Percentiles rank a stretch among this genome's conserved stretches.
These are phyloP conservation scores for Coemansia sp. DNA, from an alignment of 192 early-diverging fungal genomes.

Conservation along the genomic window DNA sequence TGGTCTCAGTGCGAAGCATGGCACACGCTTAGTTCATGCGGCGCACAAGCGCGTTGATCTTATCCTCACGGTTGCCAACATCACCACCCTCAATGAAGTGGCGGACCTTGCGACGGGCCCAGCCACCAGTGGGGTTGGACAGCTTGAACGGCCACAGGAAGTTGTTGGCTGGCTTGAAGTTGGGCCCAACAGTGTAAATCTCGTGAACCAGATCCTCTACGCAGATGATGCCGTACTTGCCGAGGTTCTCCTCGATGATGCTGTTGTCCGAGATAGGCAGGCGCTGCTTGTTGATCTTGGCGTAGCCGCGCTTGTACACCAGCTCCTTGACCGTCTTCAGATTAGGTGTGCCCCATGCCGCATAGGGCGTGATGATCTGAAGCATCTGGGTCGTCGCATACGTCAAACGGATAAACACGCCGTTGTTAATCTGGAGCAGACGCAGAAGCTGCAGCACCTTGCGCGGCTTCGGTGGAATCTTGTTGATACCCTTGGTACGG, in stretches of 20 bases:
- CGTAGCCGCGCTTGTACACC: slow-evolving; percentile 99
- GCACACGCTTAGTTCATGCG: slow-evolving; percentile 82
- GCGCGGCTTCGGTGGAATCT: slow-evolving; percentile 98
- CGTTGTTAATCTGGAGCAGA: slow-evolving; percentile 99
- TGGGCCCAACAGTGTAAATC: slow-evolving; percentile 95
- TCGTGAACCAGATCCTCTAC: slow-evolving; percentile 98
- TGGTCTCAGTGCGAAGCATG: too few relatives aligned
- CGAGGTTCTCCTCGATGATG: slow-evolving; percentile 88
- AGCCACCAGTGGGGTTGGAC: slow-evolving; percentile 97
- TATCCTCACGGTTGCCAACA: slow-evolving; percentile 93
- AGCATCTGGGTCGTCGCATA: slow-evolving; percentile 98
- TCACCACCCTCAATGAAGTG: slow-evolving; percentile 99
- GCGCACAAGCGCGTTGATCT: slow-evolving; percentile 95
- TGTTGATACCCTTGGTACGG: slow-evolving; percentile 99
- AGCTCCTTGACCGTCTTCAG: slow-evolving; percentile 98
- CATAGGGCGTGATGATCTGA: slow-evolving; percentile 93
- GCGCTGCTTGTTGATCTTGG: slow-evolving; percentile 97
- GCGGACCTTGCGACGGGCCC: slow-evolving; percentile 85
- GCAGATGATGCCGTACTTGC: slow-evolving; percentile 95
- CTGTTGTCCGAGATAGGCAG: slow-evolving; percentile 95
- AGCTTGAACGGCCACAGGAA: slow-evolving; percentile 99
- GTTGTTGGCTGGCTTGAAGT: slow-evolving; percentile 97
- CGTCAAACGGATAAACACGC: slow-evolving; percentile 92
- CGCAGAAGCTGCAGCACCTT: slow-evolving; percentile 99
- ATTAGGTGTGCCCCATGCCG: slow-evolving; percentile 94